Conservation (phyloP, 2,329 filamentous ascomycete genomes). For the Colletotrichum salicis region DNA sequence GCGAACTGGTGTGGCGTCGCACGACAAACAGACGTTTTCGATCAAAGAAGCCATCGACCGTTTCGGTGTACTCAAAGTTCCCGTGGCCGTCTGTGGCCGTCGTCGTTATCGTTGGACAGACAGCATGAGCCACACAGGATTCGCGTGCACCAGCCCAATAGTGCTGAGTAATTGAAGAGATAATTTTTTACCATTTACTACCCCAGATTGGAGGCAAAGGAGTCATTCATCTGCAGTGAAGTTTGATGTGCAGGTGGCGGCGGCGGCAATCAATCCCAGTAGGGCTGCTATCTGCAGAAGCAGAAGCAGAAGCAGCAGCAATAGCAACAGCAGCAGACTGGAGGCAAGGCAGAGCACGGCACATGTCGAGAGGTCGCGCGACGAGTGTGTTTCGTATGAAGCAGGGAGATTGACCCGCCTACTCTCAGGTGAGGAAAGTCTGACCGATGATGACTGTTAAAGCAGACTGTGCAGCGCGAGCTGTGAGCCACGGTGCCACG, state of each 20-base stretch:
- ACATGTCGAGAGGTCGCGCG: slow-evolving; percentile 8
- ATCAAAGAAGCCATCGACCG: slow-evolving; percentile 4
- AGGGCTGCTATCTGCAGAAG: slow-evolving; percentile 7
- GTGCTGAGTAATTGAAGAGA: slow-evolving; percentile 29
- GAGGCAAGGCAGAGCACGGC: slow-evolving; percentile 6
- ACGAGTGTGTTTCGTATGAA: slow-evolving; percentile 23
- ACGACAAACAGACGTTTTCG: slow-evolving; percentile 13
- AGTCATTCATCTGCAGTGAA: neutral
- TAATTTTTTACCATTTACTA: neutral
- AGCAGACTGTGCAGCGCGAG: slow-evolving; percentile 16
- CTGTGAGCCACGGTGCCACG: neutral
- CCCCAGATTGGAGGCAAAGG: neutral
- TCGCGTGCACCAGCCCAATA: slow-evolving; percentile 21
- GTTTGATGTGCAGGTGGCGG: neutral
- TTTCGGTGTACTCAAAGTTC: slow-evolving; percentile 24
- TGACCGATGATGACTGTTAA: slow-evolving; percentile 30
- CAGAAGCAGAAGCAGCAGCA: neutral
- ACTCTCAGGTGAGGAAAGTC: slow-evolving; percentile 23
- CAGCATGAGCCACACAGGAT: slow-evolving; percentile 23
- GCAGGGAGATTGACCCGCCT: neutral
- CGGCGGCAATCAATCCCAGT: neutral
- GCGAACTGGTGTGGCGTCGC: slow-evolving; percentile 17
- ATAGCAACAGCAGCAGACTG: neutral
- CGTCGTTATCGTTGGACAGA: slow-evolving; percentile 4
- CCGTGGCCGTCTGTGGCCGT: slow-evolving; percentile 14